Percentiles rank a stretch among this genome's conserved stretches.
Conservation (phyloP, 179 eudicot genomes). For the Nepenthes alata region DNA sequence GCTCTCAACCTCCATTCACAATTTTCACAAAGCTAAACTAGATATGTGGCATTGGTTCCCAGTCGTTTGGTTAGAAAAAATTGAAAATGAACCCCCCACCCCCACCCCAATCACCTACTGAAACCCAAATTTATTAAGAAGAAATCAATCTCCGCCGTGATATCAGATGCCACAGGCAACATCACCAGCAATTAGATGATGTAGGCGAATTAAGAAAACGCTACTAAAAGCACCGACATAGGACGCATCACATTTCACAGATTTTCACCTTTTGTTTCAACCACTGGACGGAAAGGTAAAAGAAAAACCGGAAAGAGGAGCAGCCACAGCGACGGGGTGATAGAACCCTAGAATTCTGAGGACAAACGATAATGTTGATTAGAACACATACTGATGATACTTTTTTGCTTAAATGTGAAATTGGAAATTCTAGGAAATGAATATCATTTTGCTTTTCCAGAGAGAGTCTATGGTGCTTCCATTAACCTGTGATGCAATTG, state of each 20-base stretch:
- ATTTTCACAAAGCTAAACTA: conserved; percentile 6
- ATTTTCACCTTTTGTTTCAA: too few relatives aligned
- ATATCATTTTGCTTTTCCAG: conserved; percentile 15
- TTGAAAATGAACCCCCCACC: too few relatives aligned
- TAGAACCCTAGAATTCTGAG: conserved; percentile 27
- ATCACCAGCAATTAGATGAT: too few relatives aligned
- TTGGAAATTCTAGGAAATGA: conserved; percentile 1
- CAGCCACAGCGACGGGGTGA: not conserved
- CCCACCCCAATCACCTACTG: too few relatives aligned
- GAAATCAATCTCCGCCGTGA: too few relatives aligned
- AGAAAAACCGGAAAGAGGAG: too few relatives aligned
- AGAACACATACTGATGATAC: conserved; percentile 5
- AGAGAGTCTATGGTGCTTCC: not conserved
- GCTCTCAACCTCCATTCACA: not conserved
- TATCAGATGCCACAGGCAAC: too few relatives aligned
- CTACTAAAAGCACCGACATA: too few relatives aligned
- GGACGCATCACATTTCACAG: too few relatives aligned
- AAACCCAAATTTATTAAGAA: too few relatives aligned
- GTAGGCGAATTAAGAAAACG: too few relatives aligned
- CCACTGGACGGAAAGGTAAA: too few relatives aligned
- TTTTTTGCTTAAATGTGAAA: not conserved
- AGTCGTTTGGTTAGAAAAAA: not conserved
- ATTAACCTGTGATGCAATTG: conserved; percentile 12
- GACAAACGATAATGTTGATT: conserved; percentile 7
- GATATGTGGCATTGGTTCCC: conserved; percentile 25